Conservation (phyloP, 1,284 basidiomycete genomes). For the Melampsora americana region DNA sequence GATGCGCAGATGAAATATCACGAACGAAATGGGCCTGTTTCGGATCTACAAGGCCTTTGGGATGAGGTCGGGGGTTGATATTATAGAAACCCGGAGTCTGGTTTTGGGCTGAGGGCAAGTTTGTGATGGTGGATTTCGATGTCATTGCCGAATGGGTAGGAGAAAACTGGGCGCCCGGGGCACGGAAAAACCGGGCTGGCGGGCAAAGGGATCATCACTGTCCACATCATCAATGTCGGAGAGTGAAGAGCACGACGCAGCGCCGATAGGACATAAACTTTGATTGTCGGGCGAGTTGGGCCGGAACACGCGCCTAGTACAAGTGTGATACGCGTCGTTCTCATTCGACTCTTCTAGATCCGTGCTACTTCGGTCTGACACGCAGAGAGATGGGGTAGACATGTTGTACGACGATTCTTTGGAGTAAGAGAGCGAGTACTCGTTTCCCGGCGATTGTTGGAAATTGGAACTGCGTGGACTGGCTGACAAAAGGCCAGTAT, state of each 20-base stretch:
- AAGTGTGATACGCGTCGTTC: neutral
- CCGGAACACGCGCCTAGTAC: neutral
- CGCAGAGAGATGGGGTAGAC: neutral
- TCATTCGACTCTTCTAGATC: neutral
- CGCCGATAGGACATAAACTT: conserved; percentile 6
- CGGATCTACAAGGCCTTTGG: neutral
- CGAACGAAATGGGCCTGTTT: neutral
- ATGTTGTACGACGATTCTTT: neutral
- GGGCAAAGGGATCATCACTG: conserved; percentile 37
- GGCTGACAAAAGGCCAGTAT: neutral
- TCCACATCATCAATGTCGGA: conserved; percentile 18
- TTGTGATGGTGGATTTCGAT: neutral
- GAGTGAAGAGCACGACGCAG: neutral
- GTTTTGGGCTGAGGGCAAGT: neutral
- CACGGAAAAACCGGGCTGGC: conserved; percentile 12
- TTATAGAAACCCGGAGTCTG: neutral
- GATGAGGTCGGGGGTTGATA: neutral
- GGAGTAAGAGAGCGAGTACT: neutral
- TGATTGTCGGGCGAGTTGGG: neutral
- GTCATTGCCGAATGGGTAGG: neutral
- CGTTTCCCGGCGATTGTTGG: neutral
- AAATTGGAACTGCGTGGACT: neutral
- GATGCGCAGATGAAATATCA: neutral
- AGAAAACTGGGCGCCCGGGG: neutral
- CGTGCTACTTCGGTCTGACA: neutral